Evolutionary conservation across 495 filamentous ascomycete species (phyloP), one percentile per base, ranked within the genome.

Genomic region (Tuber melanosporum): DNA sequence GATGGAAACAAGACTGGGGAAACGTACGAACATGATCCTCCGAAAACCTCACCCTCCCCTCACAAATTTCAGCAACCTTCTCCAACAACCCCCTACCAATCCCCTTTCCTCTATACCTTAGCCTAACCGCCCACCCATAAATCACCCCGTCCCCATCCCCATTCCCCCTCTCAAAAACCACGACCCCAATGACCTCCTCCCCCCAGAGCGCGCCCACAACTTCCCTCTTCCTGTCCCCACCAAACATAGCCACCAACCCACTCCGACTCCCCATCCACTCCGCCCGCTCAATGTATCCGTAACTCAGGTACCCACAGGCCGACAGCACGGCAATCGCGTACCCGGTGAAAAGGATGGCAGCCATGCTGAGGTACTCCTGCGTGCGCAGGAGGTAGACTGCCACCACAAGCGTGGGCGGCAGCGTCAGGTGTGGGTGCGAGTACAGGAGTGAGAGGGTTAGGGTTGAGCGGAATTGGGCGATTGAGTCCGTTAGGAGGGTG

Each of bases 41-140:
- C n/a, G 73, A 71, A 49, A 78, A 49, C 52, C 39, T 74, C 46
- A 47, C 44, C 49, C 75, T 78, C 1, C 57, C 57, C 57, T 6
- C 36, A 76, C 78, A 72, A 43, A 73, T 36, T 71, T 82, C 43
- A 71, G 74, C 75, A 7, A 70, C 75, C 66, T 83, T 82, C 73
- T 81, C 81, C 73, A 96, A 84, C 82, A 97, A 84, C 41, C 88
- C 90, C 22, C 81, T 85, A 6, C 93, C 94, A 12, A 96, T 84
- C 0, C 93, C 93, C 73, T 86, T 86, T 8, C 88, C 85, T 19
- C 94, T 87, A 83, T 92, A 94, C 78, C 84, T 85, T 76, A 89
- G 77, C 82, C 87, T 86, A 0, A 93, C 91, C 5, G 93, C 92
- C 92, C 93, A 94, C 1, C 91, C 93, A 39, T 91, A 86, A 71